These are phyloP conservation scores for Quercus robur DNA, from an alignment of 306 rosid genomes.

Conservation along the genomic window DNA sequence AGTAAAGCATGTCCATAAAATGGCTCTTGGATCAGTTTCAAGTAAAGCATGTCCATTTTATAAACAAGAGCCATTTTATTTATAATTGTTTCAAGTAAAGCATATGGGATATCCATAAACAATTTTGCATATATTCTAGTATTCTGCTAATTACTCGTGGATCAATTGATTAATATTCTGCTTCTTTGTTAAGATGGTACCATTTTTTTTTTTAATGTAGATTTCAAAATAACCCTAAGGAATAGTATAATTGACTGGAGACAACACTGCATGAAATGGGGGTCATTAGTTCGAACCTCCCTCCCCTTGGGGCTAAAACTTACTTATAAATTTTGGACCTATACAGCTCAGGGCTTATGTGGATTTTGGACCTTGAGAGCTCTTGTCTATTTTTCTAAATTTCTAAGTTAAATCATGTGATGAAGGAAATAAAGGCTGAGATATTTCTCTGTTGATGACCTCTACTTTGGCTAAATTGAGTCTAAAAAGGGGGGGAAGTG, in stretches of 20 bases:
- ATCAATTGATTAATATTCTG: neutral
- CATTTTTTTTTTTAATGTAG: neutral
- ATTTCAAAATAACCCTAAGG: neutral
- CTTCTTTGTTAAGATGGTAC: neutral
- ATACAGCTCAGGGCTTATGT: neutral
- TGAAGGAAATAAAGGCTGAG: neutral
- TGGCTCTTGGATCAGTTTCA: too few relatives aligned
- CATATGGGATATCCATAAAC: too few relatives aligned
- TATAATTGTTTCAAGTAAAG: too few relatives aligned
- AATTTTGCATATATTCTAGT: too few relatives aligned
- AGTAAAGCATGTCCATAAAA: too few relatives aligned
- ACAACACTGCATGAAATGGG: too few relatives aligned
- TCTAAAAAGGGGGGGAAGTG: neutral
- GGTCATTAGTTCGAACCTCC: too few relatives aligned
- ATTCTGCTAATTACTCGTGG: neutral
- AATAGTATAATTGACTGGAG: too few relatives aligned
- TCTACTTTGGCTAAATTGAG: neutral
- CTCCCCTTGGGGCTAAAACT: too few relatives aligned
- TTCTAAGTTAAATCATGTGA: neutral
- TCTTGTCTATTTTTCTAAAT: neutral
- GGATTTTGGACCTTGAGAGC: too few relatives aligned
- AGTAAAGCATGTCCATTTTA: too few relatives aligned
- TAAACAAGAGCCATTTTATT: too few relatives aligned
- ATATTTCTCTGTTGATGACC: neutral
- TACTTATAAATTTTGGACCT: neutral